A percentile compares a stretch with the other conserved stretches of the same genome.
These are phyloP conservation scores for Hypoxylon trugodes DNA, from an alignment of 495 filamentous ascomycete genomes.

Conservation along the genomic window DNA sequence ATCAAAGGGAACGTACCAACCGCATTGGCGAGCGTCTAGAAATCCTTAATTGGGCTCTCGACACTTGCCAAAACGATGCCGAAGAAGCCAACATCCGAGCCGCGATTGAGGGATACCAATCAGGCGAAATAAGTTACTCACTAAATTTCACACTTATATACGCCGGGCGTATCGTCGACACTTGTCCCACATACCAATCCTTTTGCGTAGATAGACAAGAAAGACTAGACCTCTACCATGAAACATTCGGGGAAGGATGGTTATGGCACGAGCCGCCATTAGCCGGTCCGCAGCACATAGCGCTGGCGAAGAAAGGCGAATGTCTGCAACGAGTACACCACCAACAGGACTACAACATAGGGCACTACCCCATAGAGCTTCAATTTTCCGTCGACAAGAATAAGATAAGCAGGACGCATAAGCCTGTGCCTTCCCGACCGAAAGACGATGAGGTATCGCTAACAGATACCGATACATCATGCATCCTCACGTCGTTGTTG, in stretches of 20 bases:
- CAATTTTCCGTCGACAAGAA: constrained; percentile 15
- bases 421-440: background rate
- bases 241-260: constrained; percentile 53
- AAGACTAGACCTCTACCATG: constrained; percentile 52
- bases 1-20: constrained; percentile 34
- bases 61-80: constrained; percentile 46
- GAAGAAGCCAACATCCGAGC: constrained; percentile 55
- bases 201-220: constrained; percentile 50
- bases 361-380: constrained; percentile 15
- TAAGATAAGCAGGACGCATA: constrained; percentile 9
- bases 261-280: constrained; percentile 61
- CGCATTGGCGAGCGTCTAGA: constrained; percentile 47
- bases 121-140: constrained; percentile 52
- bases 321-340: constrained; percentile 23
- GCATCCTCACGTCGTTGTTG: constrained; percentile 45
- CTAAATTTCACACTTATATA: constrained; percentile 54
- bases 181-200: constrained; percentile 45
- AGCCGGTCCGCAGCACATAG: constrained; percentile 15
- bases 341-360: constrained; percentile 15
- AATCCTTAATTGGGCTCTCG: constrained; percentile 42
- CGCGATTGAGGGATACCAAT: constrained; percentile 53
- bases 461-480: constrained; percentile 5
- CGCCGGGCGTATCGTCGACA: constrained; percentile 55
- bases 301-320: constrained; percentile 43
- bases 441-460: background rate